phyloP scores from a whole-genome alignment of 2,329 filamentous ascomycete species.

The Penicillium sp. region DNA sequence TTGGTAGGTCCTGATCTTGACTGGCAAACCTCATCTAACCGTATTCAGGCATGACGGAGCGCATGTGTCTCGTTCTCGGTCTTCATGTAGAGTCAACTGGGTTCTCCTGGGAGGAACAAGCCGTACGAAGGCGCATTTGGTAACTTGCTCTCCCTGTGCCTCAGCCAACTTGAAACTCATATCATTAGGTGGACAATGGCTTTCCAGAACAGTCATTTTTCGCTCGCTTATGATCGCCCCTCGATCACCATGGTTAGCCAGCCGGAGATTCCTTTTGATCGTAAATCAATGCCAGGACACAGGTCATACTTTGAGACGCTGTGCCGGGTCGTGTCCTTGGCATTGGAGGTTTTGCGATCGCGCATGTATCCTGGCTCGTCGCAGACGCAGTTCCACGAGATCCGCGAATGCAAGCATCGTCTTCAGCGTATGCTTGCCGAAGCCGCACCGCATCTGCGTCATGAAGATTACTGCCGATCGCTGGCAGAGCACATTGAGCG shows the following conservation, averaged over 20 bases:
- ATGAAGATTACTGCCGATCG: slow-evolving; percentile 37
- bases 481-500: slow-evolving; percentile 51
- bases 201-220: slow-evolving; percentile 57
- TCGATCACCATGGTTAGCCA: slow-evolving; percentile 49
- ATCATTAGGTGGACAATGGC: slow-evolving; percentile 48
- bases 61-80: slow-evolving; percentile 53
- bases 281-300: slow-evolving; percentile 47
- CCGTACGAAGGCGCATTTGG: slow-evolving; percentile 37
- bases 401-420: slow-evolving; percentile 51
- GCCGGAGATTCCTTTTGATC: slow-evolving; percentile 45
- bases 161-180: slow-evolving; percentile 4
- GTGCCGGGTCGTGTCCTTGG: slow-evolving; percentile 47
- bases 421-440: slow-evolving; percentile 52
- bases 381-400: slow-evolving; percentile 47
- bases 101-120: slow-evolving; percentile 42
- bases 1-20: slow-evolving; percentile 35
- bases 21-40: not conserved
- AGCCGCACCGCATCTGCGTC: slow-evolving; percentile 51
- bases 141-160: slow-evolving; percentile 14
- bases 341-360: slow-evolving; percentile 52
- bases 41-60: slow-evolving; percentile 29
- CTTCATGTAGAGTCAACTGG: slow-evolving; percentile 51
- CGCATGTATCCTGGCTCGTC: slow-evolving; percentile 46
- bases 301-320: slow-evolving; percentile 53
- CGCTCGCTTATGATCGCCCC: slow-evolving; percentile 54